phyloP scores from a whole-genome alignment of 2,329 filamentous ascomycete genomes.

The Thielaviopsis euricoi region DNA sequence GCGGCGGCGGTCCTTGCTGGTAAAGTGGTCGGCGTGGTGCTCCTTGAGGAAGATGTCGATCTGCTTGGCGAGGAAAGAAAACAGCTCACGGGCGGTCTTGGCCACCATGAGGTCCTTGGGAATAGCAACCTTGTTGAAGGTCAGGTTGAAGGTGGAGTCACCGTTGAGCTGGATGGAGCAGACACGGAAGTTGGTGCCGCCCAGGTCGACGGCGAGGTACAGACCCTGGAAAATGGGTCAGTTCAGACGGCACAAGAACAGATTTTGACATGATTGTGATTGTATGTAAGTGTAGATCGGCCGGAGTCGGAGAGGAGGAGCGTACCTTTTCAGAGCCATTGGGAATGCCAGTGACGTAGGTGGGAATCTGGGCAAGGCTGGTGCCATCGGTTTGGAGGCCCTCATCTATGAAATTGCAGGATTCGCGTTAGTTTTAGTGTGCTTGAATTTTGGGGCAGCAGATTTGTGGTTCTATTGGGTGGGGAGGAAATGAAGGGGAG shows the following conservation, averaged over 20 bases:
- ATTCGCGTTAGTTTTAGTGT: not conserved
- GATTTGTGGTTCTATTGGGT: not conserved
- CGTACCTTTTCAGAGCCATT: slow-evolving; percentile 92
- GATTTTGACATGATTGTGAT: no score
- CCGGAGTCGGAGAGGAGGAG: not conserved
- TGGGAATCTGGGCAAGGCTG: slow-evolving; percentile 87
- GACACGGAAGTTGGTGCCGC: slow-evolving; percentile 95
- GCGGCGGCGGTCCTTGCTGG: slow-evolving; percentile 25
- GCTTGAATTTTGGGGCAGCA: not conserved
- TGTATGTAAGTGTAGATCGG: not conserved
- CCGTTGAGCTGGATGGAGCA: slow-evolving; percentile 90
- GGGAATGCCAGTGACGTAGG: slow-evolving; percentile 87
- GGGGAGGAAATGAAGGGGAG: not conserved
- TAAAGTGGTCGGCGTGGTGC: slow-evolving; percentile 77
- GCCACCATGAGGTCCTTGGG: slow-evolving; percentile 82
- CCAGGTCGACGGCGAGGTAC: slow-evolving; percentile 93
- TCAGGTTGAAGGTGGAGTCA: slow-evolving; percentile 87
- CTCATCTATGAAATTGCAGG: slow-evolving; percentile 39
- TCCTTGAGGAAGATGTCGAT: slow-evolving; percentile 75
- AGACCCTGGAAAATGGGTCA: slow-evolving; percentile 46
- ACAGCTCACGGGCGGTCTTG: slow-evolving; percentile 71
- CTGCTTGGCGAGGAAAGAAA: slow-evolving; percentile 82
- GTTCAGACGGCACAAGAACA: no score
- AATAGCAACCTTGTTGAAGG: slow-evolving; percentile 82
- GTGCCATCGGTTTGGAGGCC: slow-evolving; percentile 63